Percentiles rank a stretch among this genome's conserved stretches.
phyloP scores from a whole-genome alignment of 140 eudicot species.

The Bidens hawaiensis region DNA sequence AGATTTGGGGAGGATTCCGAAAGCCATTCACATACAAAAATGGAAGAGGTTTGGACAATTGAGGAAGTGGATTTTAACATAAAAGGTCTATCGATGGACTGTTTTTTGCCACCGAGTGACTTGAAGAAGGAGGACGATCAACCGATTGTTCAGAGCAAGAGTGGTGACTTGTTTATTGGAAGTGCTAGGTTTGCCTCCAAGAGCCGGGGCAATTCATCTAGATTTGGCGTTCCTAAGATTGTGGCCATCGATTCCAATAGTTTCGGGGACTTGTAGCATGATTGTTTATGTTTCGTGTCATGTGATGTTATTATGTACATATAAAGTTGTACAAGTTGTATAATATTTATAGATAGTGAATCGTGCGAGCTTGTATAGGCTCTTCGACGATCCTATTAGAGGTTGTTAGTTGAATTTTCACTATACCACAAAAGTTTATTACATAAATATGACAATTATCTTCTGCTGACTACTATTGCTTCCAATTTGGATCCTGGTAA shows the following conservation, averaged over 20 bases:
- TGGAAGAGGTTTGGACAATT: slow-evolving; percentile 88
- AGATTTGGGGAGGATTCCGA: slow-evolving; percentile 69
- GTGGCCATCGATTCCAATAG: slow-evolving; percentile 45
- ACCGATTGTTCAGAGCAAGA: slow-evolving; percentile 15
- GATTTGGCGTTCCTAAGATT: slow-evolving; percentile 33
- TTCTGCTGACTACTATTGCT: too few relatives aligned
- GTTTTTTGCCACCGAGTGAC: slow-evolving; percentile 85
- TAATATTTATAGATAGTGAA: slow-evolving; percentile 17
- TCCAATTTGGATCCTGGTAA: background rate
- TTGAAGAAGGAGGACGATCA: slow-evolving; percentile 62
- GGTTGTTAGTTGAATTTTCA: slow-evolving; percentile 2
- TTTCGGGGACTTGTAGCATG: slow-evolving; percentile 35
- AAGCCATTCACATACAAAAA: slow-evolving; percentile 63
- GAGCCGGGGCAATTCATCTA: slow-evolving; percentile 30
- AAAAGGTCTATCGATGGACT: slow-evolving; percentile 68
- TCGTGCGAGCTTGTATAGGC: slow-evolving; percentile 30
- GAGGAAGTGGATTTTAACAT: slow-evolving; percentile 94
- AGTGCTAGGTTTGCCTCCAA: slow-evolving; percentile 26
- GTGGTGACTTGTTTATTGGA: slow-evolving; percentile 11
- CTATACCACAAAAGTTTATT: background rate
- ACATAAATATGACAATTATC: background rate
- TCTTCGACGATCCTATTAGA: slow-evolving; percentile 30
- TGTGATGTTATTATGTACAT: slow-evolving; percentile 23
- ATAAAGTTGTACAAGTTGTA: slow-evolving; percentile 23
- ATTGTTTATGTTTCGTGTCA: background rate